Base-by-base conservation (phyloP, 2,329 filamentous ascomycete genomes). In the Chalaropsis thielavioides region DNA sequence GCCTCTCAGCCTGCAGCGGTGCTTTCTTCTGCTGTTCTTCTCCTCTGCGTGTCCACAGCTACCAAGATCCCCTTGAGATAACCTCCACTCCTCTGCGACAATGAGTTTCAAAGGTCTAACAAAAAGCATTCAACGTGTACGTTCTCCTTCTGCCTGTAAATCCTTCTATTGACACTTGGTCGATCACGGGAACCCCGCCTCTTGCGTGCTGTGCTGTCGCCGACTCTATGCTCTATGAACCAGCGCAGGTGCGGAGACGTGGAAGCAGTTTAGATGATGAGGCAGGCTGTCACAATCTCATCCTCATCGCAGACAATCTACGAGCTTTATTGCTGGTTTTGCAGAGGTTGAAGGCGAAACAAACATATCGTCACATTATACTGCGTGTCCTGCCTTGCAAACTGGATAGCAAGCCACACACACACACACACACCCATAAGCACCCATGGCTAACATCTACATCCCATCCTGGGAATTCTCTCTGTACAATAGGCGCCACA, bases 51-150 rank as follows among this genome's bases (percentile, higher is more conserved):
- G 27, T 58, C 15, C 24, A 58, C 54, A 58, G 24, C 27, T 35
- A 38, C 31, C 27, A 27, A 58, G 24, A 58, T n/a, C 54, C 1
- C 27, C 27, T 38, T 24, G 11, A 51, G 19, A 51, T 27, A 6
- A 51, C 31, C 54, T 17, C 54, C 15, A 38, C 17, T 15, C 43
- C 17, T 43, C 62, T 67, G 64, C 62, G 73, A 72, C 64, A 73
- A 97, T 99, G 94, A 96, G 92, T 83, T 92, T 96, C 82, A 95
- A 94, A 78, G 94, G 94, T 72, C 90, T 99, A 73, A 86, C 88
- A 75, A 97, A 96, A 81, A 88, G 88, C 79, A 80, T 96, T 73
- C 83, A 84, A 68, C 85, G 94, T 78, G 92, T 92, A 82, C 74
- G 86, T 69, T 65, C 63, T 64, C 66, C 64, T 17, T 46, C 43